Evolutionary conservation across 2,329 filamentous ascomycete species (phyloP).

Genomic region (Achaetomium macrosporum): DNA sequence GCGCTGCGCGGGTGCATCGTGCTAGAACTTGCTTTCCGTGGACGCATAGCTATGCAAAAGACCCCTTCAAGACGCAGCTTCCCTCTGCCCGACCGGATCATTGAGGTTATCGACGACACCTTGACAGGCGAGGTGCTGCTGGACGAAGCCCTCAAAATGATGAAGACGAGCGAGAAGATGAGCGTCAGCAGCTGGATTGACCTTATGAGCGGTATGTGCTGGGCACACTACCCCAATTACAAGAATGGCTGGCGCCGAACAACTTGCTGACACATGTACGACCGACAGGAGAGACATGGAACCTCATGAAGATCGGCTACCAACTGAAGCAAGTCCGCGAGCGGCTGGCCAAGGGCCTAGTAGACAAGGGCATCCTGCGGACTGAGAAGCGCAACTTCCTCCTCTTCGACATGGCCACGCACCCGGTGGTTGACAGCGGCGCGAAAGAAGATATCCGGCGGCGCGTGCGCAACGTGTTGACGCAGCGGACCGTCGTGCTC

Average conservation of each 20-base stretch:
- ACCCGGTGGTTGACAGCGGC: constrained; percentile 91
- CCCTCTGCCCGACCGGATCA: constrained; percentile 84
- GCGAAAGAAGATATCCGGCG: constrained; percentile 96
- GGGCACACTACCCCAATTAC: not conserved
- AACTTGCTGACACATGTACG: constrained; percentile 3
- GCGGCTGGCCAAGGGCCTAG: constrained; percentile 90
- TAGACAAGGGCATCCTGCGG: constrained; percentile 96
- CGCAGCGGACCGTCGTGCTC: constrained; percentile 88
- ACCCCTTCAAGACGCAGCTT: constrained; percentile 88
- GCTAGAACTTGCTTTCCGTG: constrained; percentile 91
- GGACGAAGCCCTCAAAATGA: constrained; percentile 98
- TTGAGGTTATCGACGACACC: constrained; percentile 95
- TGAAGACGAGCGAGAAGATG: constrained; percentile 99
- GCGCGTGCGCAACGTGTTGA: constrained; percentile 86
- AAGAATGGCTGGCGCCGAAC: not conserved
- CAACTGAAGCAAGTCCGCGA: constrained; percentile 99
- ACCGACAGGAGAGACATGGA: constrained; percentile 88
- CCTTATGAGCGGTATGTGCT: constrained; percentile 78
- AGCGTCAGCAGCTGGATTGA: constrained; percentile 99
- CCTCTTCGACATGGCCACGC: constrained; percentile 99
- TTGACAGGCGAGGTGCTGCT: constrained; percentile 94
- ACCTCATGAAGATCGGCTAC: constrained; percentile 99
- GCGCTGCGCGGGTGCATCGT: constrained; percentile 96
- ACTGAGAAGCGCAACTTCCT: constrained; percentile 99
- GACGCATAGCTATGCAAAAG: constrained; percentile 97